phyloP scores from a whole-genome alignment of 352 stramenopile genomes.

The Thalassiosira mediterranea region DNA sequence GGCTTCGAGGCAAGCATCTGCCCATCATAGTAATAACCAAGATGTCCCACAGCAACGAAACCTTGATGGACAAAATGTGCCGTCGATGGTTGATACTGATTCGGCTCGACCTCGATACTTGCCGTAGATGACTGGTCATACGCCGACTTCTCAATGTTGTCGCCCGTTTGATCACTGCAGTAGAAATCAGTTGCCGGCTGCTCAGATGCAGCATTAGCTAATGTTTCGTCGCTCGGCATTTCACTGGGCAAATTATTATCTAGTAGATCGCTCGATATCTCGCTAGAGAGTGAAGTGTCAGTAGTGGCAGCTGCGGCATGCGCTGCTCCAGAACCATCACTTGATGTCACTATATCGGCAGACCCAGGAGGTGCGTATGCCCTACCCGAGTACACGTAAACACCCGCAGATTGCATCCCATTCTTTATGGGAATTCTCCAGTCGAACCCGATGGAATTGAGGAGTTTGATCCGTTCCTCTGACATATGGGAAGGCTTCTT shows the following conservation, averaged over 20 bases:
- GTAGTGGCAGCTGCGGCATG: background rate
- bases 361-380: too few relatives aligned
- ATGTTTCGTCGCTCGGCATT: conserved; percentile 11
- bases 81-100: background rate
- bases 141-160: background rate
- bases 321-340: background rate
- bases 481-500: conserved; percentile 33
- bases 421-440: conserved; percentile 28
- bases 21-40: conserved; percentile 1
- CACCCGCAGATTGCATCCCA: background rate
- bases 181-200: conserved; percentile 5
- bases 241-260: too few relatives aligned
- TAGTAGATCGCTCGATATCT: conserved; percentile 17
- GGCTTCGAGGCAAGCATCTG: conserved; percentile 17
- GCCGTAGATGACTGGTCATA: background rate
- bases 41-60: too few relatives aligned
- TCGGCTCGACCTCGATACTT: background rate
- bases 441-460: conserved; percentile 34
- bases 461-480: conserved; percentile 30
- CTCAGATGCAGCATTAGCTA: conserved; percentile 9
- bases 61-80: background rate
- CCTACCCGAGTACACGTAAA: conserved; percentile 8
- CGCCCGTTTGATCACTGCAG: conserved; percentile 1
- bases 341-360: too few relatives aligned
- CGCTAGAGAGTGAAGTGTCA: too few relatives aligned